Evolutionary conservation across 495 filamentous ascomycete species (phyloP), one percentile per base, ranked within the genome.

Genomic region (Penicillium canescens): DNA sequence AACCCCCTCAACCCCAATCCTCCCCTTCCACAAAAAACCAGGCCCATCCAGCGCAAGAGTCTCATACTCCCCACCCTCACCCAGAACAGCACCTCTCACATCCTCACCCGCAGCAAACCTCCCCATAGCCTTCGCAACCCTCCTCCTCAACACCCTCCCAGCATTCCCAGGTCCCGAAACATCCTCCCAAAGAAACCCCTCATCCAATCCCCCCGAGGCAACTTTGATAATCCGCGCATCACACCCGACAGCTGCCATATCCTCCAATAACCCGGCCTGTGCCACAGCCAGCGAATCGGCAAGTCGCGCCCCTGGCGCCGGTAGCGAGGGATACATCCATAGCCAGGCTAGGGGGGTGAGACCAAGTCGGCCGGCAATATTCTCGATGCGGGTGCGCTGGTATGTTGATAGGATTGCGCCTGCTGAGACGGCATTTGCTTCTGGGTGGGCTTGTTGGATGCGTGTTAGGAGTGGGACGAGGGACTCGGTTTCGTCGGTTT

Each of bases 1-100:
- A 57, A 75, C 76, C 10, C 80, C 78, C 2, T 70, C 76, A 21
- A 98, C 73, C 46, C 82, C 78, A 53, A 98, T 88, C 48, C 78
- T 78, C 52, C 77, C 76, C 70, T 83, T 86, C 76, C 91, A 96
- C 56, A 96, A 60, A 52, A 73, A 71, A 2, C 60, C 52, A 3
- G 92, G 93, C 26, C 92, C 94, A 71, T 90, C 83, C 26, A 98
- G 59, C 34, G 92, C 90, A 20, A 98, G 71, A 18, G 91, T 98
- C 78, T 98, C 94, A 74, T 93, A 98, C 77, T 98, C 94, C 4
- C 95, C 94, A 3, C 94, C 94, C 63, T 98, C 94, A 0, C 95
- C 94, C 18, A 97, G 67, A 16, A 93, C 81, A 10, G 89, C 87
- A 0, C 89, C 90, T 14, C 61, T 39, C 7, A 77, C 45, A 61